A percentile compares a stretch with the other conserved stretches of the same genome.
Evolutionary conservation across 805 yeast genomes (phyloP).

Genomic region (Saccharomycopsis schoenii): DNA sequence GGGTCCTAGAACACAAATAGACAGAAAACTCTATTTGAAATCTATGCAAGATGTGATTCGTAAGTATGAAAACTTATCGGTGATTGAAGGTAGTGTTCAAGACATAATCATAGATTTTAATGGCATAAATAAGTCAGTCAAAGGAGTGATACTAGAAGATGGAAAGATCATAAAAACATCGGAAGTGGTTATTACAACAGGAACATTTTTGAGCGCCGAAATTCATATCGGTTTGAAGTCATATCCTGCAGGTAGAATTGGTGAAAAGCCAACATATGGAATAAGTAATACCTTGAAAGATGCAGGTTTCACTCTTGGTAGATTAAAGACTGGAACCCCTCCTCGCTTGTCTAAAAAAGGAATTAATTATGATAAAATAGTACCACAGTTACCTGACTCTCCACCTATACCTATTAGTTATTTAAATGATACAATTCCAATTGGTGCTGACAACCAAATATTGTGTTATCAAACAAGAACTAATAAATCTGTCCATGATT

Average conservation of each 20-base stretch:
- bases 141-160: conserved; percentile 65
- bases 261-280: conserved; percentile 87
- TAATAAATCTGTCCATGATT: conserved; percentile 60
- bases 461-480: conserved; percentile 74
- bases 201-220: conserved; percentile 91
- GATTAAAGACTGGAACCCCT: conserved; percentile 96
- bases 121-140: conserved; percentile 31
- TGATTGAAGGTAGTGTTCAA: conserved; percentile 69
- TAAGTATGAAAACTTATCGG: conserved; percentile 44
- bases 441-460: conserved; percentile 45
- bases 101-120: conserved; percentile 60
- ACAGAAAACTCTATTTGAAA: conserved; percentile 61
- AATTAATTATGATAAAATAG: conserved; percentile 56
- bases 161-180: conserved; percentile 52
- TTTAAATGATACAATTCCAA: conserved; percentile 57
- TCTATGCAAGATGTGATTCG: conserved; percentile 69
- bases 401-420: conserved; percentile 90
- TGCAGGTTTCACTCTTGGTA: conserved; percentile 75
- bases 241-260: conserved; percentile 87
- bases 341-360: conserved; percentile 70
- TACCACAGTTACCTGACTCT: conserved; percentile 67
- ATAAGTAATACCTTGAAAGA: conserved; percentile 65
- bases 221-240: conserved; percentile 79
- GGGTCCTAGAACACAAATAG: conserved; percentile 97
- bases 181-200: conserved; percentile 84